phyloP scores from a whole-genome alignment of 805 yeast species.

The Kazachstania kunashirensis region DNA sequence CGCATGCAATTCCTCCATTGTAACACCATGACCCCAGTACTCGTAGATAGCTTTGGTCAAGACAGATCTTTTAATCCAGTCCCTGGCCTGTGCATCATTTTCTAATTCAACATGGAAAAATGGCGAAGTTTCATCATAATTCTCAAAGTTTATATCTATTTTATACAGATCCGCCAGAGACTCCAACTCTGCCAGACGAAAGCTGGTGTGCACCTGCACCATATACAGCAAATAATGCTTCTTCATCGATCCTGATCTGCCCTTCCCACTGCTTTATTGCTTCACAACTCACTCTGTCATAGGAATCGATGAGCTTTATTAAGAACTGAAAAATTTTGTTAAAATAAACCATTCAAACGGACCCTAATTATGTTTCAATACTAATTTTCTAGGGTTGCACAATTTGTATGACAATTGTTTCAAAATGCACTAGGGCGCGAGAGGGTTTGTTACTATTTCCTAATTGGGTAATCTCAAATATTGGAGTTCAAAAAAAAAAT shows the following conservation, averaged over 20 bases:
- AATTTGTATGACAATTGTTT: too few species aligned
- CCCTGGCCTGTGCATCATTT: constrained; percentile 56
- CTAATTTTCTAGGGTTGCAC: too few species aligned
- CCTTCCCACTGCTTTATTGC: too few species aligned
- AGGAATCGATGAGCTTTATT: too few species aligned
- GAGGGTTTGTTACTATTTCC: too few species aligned
- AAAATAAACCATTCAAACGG: too few species aligned
- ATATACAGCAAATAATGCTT: constrained; percentile 61
- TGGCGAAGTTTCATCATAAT: constrained; percentile 53
- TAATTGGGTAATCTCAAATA: too few species aligned
- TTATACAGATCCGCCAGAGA: constrained; percentile 63
- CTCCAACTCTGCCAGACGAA: constrained; percentile 74
- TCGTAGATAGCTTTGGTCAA: constrained; percentile 72
- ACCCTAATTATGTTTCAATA: too few species aligned
- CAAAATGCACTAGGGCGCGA: too few species aligned
- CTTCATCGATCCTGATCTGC: not conserved
- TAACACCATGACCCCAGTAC: constrained; percentile 60
- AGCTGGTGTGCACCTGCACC: constrained; percentile 75
- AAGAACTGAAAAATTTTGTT: too few species aligned
- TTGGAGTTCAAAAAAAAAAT: too few species aligned
- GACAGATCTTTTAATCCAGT: constrained; percentile 57
- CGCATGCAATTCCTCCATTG: constrained; percentile 48
- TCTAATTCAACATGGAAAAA: constrained; percentile 60
- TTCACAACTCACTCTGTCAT: too few species aligned
- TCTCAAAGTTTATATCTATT: constrained; percentile 48